Percentiles rank a stretch among this genome's conserved stretches.
Conservation (phyloP, 1,139 yeast genomes). For the Williopsis jadinii region DNA sequence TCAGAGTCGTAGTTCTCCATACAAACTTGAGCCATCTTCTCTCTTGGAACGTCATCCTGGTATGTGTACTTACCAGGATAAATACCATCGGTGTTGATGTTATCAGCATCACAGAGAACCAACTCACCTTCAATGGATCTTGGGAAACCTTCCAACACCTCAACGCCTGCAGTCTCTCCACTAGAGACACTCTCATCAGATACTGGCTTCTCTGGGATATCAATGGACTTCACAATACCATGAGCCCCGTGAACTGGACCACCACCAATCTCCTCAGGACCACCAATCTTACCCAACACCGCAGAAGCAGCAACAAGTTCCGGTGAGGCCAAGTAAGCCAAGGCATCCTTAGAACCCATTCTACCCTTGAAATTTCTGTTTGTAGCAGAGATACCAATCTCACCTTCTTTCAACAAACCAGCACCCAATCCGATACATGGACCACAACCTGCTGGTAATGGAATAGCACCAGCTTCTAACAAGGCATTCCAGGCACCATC, state of each 20-base stretch:
- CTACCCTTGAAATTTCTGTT: slow-evolving; percentile 98
- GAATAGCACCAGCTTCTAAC: slow-evolving; percentile 87
- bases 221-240: slow-evolving; percentile 34
- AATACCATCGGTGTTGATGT: slow-evolving; percentile 96
- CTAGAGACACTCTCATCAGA: slow-evolving; percentile 5
- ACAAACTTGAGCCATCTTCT: slow-evolving; percentile 97
- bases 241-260: slow-evolving; percentile 22
- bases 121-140: slow-evolving; percentile 82
- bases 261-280: slow-evolving; percentile 80
- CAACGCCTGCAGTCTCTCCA: slow-evolving; percentile 41
- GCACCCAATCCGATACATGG: slow-evolving; percentile 98
- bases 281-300: slow-evolving; percentile 83
- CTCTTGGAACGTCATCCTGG: slow-evolving; percentile 92
- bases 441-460: slow-evolving; percentile 98
- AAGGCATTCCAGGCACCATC: slow-evolving; percentile 89
- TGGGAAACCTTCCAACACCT: slow-evolving; percentile 87
- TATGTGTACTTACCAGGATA: slow-evolving; percentile 98
- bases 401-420: slow-evolving; percentile 89
- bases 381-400: slow-evolving; percentile 97
- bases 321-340: slow-evolving; percentile 94
- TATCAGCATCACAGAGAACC: slow-evolving; percentile 93
- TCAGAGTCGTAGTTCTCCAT: slow-evolving; percentile 97
- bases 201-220: slow-evolving; percentile 33
- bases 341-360: slow-evolving; percentile 96
- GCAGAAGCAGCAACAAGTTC: slow-evolving; percentile 99